A percentile compares a stretch with the other conserved stretches of the same genome.
Conservation (phyloP, 2,329 filamentous ascomycete genomes). For the Fonsecaea pedrosoi region DNA sequence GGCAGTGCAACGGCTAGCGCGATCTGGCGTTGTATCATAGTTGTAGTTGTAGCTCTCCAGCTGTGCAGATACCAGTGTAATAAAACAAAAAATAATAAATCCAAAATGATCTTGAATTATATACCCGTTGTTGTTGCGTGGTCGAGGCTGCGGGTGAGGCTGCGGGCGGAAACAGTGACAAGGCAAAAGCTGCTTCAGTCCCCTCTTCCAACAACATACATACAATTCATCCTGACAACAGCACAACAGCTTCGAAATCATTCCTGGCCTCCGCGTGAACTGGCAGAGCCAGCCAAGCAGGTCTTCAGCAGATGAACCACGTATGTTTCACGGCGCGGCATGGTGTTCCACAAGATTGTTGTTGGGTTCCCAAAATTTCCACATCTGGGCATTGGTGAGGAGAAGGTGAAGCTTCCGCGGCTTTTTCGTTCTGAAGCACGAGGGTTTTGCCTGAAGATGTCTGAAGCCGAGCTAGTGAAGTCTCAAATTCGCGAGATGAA, state of each 20-base stretch:
- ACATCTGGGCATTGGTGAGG: background rate
- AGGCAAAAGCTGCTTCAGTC: background rate
- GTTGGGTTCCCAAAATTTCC: constrained; percentile 1
- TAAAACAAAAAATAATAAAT: constrained; percentile 10
- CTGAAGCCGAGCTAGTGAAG: background rate
- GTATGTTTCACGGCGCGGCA: background rate
- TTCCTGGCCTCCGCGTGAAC: background rate
- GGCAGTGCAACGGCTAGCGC: background rate
- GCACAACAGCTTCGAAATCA: background rate
- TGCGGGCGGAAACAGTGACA: background rate
- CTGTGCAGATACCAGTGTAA: constrained; percentile 21
- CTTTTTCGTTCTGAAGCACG: background rate
- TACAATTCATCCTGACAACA: background rate
- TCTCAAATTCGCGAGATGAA: background rate
- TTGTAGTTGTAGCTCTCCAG: constrained; percentile 11
- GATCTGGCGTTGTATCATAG: constrained; percentile 14
- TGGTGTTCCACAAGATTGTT: background rate
- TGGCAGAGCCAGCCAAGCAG: background rate
- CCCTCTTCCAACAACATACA: background rate
- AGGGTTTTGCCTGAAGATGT: background rate
- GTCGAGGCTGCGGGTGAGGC: background rate
- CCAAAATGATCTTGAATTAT: background rate
- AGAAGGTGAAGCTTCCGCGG: background rate
- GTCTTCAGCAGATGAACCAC: background rate
- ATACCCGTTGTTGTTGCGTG: no score